These are phyloP conservation scores for Psilocybe sp. DNA, from an alignment of 768 basidiomycete genomes.

Conservation along the genomic window DNA sequence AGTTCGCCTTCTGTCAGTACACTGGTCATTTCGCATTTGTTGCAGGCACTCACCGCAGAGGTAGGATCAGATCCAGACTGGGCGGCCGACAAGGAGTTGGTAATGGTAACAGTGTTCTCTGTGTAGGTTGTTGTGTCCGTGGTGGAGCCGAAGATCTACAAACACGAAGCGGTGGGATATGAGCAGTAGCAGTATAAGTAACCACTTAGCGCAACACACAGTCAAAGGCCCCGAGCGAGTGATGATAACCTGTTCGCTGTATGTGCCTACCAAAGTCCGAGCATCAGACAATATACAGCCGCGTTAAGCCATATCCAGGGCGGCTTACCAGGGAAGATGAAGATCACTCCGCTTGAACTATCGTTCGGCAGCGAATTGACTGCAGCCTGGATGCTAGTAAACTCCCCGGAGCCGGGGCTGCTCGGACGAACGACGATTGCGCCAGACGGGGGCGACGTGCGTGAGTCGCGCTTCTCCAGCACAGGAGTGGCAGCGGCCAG, in stretches of 20 bases:
- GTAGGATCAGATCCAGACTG: slow-evolving; percentile 7
- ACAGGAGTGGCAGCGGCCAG: no score
- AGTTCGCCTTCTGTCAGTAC: neutral
- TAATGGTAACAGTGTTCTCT: slow-evolving; percentile 4
- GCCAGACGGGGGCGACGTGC: slow-evolving; percentile 36
- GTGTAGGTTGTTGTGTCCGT: slow-evolving; percentile 7
- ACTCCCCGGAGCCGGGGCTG: slow-evolving; percentile 33
- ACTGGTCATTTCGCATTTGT: neutral
- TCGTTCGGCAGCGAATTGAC: slow-evolving; percentile 38
- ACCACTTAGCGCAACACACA: slow-evolving; percentile 15
- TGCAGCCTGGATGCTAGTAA: slow-evolving; percentile 33
- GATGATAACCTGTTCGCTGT: slow-evolving; percentile 41
- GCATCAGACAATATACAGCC: neutral
- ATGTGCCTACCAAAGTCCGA: slow-evolving; percentile 31
- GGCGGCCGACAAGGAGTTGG: slow-evolving; percentile 3
- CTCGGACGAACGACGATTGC: slow-evolving; percentile 36
- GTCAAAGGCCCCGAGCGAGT: slow-evolving; percentile 40
- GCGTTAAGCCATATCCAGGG: neutral
- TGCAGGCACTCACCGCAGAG: slow-evolving; percentile 1
- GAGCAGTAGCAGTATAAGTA: neutral
- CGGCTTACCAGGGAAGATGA: slow-evolving; percentile 34
- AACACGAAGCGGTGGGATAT: neutral
- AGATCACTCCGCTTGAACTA: slow-evolving; percentile 32
- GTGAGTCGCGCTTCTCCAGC: neutral
- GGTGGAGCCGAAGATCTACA: slow-evolving; percentile 7